A percentile compares a stretch with the other conserved stretches of the same genome.
Conservation (phyloP, 768 basidiomycete species). For the Lactarius evosmus region DNA sequence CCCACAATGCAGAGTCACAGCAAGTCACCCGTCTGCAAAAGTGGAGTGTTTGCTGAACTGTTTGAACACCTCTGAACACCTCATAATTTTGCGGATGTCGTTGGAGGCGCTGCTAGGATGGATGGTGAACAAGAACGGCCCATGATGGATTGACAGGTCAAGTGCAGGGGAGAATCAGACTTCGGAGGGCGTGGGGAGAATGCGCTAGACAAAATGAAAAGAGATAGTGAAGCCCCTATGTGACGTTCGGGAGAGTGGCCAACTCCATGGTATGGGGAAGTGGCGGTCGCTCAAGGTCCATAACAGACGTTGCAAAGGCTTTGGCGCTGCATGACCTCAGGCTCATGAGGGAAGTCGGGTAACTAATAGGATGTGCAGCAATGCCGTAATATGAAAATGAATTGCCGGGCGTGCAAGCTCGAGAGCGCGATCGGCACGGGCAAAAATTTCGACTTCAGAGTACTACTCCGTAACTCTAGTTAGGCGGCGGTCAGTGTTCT, state of each 20-base stretch:
- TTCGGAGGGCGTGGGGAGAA: neutral
- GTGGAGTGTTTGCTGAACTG: no score
- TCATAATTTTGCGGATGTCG: no score
- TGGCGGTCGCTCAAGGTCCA: neutral
- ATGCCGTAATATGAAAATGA: neutral
- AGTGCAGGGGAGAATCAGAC: no score
- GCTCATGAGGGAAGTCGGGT: neutral
- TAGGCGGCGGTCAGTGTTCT: neutral
- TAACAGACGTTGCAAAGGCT: neutral
- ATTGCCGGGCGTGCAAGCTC: neutral
- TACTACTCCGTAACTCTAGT: neutral
- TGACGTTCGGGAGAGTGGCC: neutral
- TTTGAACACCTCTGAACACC: no score
- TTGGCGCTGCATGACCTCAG: neutral
- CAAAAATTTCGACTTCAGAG: neutral
- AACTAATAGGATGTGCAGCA: neutral
- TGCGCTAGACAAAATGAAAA: neutral
- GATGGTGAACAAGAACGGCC: no score
- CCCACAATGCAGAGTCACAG: neutral
- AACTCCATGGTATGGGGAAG: neutral
- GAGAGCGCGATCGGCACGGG: neutral
- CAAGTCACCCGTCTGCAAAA: no score
- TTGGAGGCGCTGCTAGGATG: no score
- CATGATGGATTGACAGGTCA: no score
- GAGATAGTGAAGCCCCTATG: neutral